Evolutionary conservation across 805 yeast genomes (phyloP), one percentile per base, ranked within the genome.

Genomic region (Myxozyma melibiosi): DNA sequence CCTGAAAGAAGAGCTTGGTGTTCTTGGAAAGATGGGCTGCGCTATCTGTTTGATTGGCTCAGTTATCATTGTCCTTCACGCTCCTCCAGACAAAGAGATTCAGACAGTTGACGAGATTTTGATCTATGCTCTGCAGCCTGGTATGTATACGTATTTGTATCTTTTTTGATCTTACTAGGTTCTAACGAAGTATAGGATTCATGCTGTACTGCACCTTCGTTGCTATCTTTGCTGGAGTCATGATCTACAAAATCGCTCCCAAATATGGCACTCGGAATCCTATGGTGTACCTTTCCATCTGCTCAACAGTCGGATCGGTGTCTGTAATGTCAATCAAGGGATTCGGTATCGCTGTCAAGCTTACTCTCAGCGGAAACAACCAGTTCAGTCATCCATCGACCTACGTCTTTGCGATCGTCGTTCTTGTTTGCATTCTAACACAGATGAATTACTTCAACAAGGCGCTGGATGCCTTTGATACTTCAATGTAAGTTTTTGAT

Each of bases 391-490:
- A 90, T 67, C 76, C 85, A 7, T 85, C 94, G 34, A 90, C 97
- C 0, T 90, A 90, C 68, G 76, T 90, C 55, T 90, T 90, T 77
- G 80, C 88, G 34, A 64, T 80, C 30, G 90, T 88, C 24, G 96
- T 90, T 55, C 87, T 77, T 7, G 79, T 86, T 40, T 90, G 96
- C 73, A 90, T 90, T 65, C 67, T 87, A 66, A 88, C 96, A 4
- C 97, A 90, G 73, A 90, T 90, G 96, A 90, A 88, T 75, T 90
- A 88, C 71, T 88, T 90, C 78, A 90, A 90, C 78, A 90, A 88
- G 76, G 96, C 96, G 0, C 78, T 90, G 68, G 96, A 91, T 66
- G 96, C 88, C 71, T 90, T 90, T 67, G 96, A 90, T 70, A 90
- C 96, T 4, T 87, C 95, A 0, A 88, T 90, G 61, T 55, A 55